These are phyloP conservation scores for Tolypocladium ovalisporum DNA, from an alignment of 2,329 filamentous ascomycete species.

Conservation along the genomic window DNA sequence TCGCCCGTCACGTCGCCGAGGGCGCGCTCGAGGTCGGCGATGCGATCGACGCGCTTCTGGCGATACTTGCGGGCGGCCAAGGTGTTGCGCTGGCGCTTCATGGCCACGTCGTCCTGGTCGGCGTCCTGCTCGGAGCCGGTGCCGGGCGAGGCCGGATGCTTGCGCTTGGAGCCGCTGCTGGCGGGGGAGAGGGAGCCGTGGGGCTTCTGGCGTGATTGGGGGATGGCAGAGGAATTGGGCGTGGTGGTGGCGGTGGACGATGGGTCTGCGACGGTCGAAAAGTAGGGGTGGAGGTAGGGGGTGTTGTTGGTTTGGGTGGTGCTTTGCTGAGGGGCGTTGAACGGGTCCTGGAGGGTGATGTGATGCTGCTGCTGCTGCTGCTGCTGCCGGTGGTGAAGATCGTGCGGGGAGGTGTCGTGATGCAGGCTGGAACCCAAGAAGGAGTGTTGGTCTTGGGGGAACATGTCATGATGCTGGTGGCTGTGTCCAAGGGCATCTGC, in stretches of 20 bases:
- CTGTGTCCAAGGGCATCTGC: not conserved
- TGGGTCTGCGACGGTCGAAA: not conserved
- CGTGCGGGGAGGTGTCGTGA: not conserved
- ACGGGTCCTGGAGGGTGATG: not conserved
- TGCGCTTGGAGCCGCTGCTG: constrained; percentile 8
- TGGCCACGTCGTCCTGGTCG: constrained; percentile 16
- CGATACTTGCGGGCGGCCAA: constrained; percentile 62
- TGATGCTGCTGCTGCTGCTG: not conserved
- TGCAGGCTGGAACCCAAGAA: constrained; percentile 2
- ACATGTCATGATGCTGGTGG: constrained; percentile 1
- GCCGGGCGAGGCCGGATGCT: constrained; percentile 1
- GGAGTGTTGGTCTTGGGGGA: not conserved
- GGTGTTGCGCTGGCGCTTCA: constrained; percentile 58
- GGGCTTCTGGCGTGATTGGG: not conserved
- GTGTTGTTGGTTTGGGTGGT: not conserved
- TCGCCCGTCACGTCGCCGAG: constrained; percentile 49
- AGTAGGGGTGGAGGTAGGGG: not conserved
- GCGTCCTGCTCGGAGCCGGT: constrained; percentile 1
- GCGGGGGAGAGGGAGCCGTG: constrained; percentile 4
- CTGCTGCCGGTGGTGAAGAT: not conserved
- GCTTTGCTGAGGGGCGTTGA: not conserved
- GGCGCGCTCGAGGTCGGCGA: constrained; percentile 48
- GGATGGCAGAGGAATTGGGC: not conserved
- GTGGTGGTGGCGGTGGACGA: not conserved
- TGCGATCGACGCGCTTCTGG: constrained; percentile 58